phyloP scores from a whole-genome alignment of 2,329 filamentous ascomycete genomes.

The Curvularia lunata region DNA sequence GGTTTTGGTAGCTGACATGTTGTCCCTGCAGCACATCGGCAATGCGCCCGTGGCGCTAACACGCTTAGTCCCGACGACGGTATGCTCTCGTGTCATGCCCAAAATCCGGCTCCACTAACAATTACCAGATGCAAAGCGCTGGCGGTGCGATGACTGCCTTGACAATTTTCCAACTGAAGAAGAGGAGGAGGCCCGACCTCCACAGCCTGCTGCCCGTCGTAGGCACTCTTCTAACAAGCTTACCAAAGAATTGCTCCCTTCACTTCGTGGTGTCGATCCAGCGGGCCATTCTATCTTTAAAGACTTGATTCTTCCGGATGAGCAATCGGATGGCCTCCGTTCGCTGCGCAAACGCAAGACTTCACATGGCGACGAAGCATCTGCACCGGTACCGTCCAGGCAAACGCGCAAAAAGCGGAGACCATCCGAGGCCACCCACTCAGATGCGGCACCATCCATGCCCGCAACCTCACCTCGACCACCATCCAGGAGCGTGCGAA shows the following conservation, averaged over 20 bases:
- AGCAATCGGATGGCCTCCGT: constrained; percentile 76
- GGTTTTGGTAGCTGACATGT: constrained; percentile 51
- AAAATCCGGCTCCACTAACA: constrained; percentile 26
- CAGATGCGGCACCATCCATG: constrained; percentile 37
- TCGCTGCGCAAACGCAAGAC: constrained; percentile 84
- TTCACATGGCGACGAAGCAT: constrained; percentile 70
- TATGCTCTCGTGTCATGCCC: constrained; percentile 53
- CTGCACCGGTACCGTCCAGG: constrained; percentile 53
- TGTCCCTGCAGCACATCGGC: constrained; percentile 76
- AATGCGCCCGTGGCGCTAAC: constrained; percentile 79
- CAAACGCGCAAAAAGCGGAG: constrained; percentile 53
- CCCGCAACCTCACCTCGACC: constrained; percentile 41
- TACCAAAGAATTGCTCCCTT: constrained; percentile 73
- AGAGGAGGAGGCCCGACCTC: constrained; percentile 47
- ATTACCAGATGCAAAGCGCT: constrained; percentile 60
- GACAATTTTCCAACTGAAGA: constrained; percentile 51
- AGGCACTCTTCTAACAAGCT: constrained; percentile 69
- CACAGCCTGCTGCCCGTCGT: constrained; percentile 50
- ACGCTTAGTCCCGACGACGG: constrained; percentile 68
- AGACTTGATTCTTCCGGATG: constrained; percentile 72
- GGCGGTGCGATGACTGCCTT: constrained; percentile 67
- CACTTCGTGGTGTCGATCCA: constrained; percentile 70
- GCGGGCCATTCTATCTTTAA: constrained; percentile 74
- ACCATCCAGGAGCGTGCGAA: constrained; percentile 33
- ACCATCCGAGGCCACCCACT: constrained; percentile 45